Base-by-base conservation (phyloP, 805 yeast genomes). In the Kurtzmaniella fragi region DNA sequence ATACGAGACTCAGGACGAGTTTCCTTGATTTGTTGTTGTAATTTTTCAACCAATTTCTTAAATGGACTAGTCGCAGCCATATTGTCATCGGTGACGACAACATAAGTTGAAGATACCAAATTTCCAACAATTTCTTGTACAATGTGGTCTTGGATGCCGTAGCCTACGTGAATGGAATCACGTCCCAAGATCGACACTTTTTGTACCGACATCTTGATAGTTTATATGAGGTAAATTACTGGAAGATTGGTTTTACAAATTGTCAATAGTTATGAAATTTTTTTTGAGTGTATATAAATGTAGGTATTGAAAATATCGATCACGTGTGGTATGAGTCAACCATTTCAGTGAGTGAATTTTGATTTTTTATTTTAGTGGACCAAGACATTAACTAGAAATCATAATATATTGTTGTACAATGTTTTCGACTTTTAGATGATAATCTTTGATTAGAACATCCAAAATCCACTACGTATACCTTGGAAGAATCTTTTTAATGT, bases 161-260 rank as follows among this genome's bases (percentile, higher is more conserved):
- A 88, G 28, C 99, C 99, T 44, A 93, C 89, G 61, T 87, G 95
- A 63, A 93, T 88, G 42, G 83, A 71, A 39, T 89, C 89, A 45
- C 77, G 64, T 13, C 96, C 95, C 52, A 93, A 74, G 53, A 90
- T 90, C 39, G 79, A 66, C 36, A 88, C 89, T 57, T 77, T 83
- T 41, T 65, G 58, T 35, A 69, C 64, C 16, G 53, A 42, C 53
- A 57, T 49, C 43, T 20, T 20, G 25, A 20, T 20, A 20, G 8
- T 20, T 20, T 20, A 20, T 5, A 5, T 8, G 25, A 20, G 25
- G 25, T 5, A 20, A 20, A 20, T 5, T 20, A 20, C 5, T 20
- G 8, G n/a, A 20, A 20, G 5, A 20, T 20, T 20, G 25, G 8
- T 20, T 20, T 20, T 20, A 20, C 25, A 8, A 20, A 8, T 20